Base-by-base conservation (phyloP, 768 basidiomycete genomes). In the Termitomyces sp. region DNA sequence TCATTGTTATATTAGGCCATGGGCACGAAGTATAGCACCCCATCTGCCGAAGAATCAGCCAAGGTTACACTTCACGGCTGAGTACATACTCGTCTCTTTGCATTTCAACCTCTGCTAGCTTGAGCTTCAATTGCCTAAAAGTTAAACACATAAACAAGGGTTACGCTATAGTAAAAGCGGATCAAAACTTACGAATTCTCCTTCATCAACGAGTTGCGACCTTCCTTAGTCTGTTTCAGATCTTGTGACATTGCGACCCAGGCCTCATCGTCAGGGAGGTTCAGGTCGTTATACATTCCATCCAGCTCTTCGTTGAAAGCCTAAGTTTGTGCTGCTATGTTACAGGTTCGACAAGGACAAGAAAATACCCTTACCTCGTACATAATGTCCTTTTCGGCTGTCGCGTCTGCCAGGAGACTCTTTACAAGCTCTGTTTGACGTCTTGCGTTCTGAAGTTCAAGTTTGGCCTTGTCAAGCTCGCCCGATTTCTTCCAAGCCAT, bases 241-340 rank as follows among this genome's bases (percentile, higher is more conserved):
- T 95, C 92, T 44, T 74, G 73, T 28, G 84, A 80, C 78, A 96
- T 79, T 1, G 87, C 87, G n/a, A 74, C 68, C 84, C 89, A 94
- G 2, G 92, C 92, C 64, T 94, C 90, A 49, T 87, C 84, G 22
- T 86, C 84, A 11, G 94, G 92, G 50, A 95, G 81, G 59, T 88
- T 82, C 28, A 82, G 83, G 58, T 94, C 92, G 52, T 88, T 87
- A 71, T 86, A 96, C 90, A 96, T 92, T 18, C 82, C 85, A 62
- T 94, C 93, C 33, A 97, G 79, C 68, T 96, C 94, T 67, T 94
- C 92, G 68, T 97, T 96, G 74, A 97, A 95, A 3, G 92, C 90
- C 93, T 95, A 60, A 7, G 52, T 13, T 48, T 52, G 45, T 52
- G 33, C n/a, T 55, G 55, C 50, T 32, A 64, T 38, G 46, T 53